Conservation (phyloP, 371 early-diverging fungal genomes). For the Phascolomyces articulosus region DNA sequence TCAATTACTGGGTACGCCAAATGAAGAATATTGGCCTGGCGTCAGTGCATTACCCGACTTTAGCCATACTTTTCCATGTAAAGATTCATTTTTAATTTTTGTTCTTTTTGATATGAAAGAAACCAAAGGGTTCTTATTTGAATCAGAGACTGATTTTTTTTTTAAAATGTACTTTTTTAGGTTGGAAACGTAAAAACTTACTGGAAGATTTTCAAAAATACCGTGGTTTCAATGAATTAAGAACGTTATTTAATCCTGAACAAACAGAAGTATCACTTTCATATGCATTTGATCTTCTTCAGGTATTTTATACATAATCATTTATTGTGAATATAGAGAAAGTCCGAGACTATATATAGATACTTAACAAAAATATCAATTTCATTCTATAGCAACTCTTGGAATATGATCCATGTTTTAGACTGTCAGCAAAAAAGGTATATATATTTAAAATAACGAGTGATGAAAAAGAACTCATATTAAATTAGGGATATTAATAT, state of each 20-base stretch:
- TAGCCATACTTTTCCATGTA: constrained; percentile 62
- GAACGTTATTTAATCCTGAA: background rate
- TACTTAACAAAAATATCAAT: too few relatives aligned
- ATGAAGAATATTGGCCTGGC: constrained; percentile 85
- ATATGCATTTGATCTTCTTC: constrained; percentile 11
- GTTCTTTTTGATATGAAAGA: too few relatives aligned
- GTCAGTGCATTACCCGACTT: constrained; percentile 84
- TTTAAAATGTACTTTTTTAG: too few relatives aligned
- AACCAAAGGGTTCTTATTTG: too few relatives aligned
- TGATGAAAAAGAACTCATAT: background rate
- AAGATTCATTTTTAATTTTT: too few relatives aligned
- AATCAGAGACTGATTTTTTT: too few relatives aligned
- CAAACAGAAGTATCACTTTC: background rate
- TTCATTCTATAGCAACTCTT: constrained; percentile 10
- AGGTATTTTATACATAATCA: background rate
- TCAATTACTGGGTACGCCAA: constrained; percentile 91
- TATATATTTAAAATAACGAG: background rate
- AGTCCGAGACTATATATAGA: too few relatives aligned
- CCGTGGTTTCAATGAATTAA: constrained; percentile 4
- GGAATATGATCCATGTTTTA: constrained; percentile 15
- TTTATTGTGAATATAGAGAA: background rate
- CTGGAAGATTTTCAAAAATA: constrained; percentile 8
- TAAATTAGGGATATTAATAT: background rate
- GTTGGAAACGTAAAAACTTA: constrained; percentile 20
- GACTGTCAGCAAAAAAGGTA: constrained; percentile 24